phyloP scores from a whole-genome alignment of 495 filamentous ascomycete genomes.

The Paragyromitra xinjiangensis region DNA sequence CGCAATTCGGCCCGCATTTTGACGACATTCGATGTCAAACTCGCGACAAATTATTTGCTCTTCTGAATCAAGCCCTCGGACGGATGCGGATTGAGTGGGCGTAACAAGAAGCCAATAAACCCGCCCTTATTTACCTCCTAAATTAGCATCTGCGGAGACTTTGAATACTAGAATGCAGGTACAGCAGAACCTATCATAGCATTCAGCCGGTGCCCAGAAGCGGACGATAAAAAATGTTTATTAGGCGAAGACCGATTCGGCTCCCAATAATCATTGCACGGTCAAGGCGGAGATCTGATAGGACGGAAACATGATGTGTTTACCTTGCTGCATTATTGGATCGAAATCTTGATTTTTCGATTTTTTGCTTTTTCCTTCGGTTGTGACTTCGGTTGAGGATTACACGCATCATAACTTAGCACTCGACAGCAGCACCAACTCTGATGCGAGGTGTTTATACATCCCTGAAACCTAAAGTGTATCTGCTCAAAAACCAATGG shows the following conservation, averaged over 20 bases:
- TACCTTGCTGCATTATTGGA: not conserved
- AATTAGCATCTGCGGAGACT: not conserved
- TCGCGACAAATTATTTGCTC: not conserved
- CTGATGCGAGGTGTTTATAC: not conserved
- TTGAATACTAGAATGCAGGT: not conserved
- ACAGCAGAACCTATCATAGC: not conserved
- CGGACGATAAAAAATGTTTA: not conserved
- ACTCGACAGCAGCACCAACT: conserved; percentile 13
- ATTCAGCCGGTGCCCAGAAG: not conserved
- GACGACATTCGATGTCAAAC: not conserved
- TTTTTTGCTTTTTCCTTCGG: not conserved
- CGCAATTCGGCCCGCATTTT: not conserved
- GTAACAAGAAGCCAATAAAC: not conserved
- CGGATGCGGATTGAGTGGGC: not conserved
- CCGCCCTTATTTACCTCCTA: not conserved
- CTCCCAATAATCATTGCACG: not conserved
- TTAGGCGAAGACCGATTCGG: not conserved
- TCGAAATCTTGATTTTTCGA: not conserved
- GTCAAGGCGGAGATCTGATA: not conserved
- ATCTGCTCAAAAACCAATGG: not conserved
- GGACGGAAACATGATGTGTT: not conserved
- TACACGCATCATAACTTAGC: conserved; percentile 31
- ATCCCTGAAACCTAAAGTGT: not conserved
- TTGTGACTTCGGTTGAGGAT: not conserved
- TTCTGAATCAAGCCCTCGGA: not conserved